Percentiles rank a stretch among this genome's conserved stretches.
Conservation (phyloP, 2,329 filamentous ascomycete genomes). For the Penicillium psychrosexuale region DNA sequence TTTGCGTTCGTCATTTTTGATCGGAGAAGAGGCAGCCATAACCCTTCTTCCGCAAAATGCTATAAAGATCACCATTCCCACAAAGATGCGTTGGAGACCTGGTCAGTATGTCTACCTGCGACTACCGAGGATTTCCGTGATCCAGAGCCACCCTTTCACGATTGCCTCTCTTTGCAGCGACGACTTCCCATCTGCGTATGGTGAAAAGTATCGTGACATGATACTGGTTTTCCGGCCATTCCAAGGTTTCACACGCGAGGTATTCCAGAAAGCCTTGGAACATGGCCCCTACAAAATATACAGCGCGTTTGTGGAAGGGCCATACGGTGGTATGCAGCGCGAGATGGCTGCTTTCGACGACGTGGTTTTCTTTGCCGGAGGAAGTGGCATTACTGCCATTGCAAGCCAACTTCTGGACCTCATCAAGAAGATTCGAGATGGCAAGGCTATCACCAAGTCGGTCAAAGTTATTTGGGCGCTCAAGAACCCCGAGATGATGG, state of each 20-base stretch:
- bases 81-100: conserved; percentile 86
- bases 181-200: conserved; percentile 89
- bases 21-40: conserved; percentile 87
- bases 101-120: conserved; percentile 93
- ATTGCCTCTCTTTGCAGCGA: conserved; percentile 89
- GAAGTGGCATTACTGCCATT: conserved; percentile 89
- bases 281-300: conserved; percentile 91
- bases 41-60: conserved; percentile 88
- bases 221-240: conserved; percentile 90
- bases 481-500: conserved; percentile 87
- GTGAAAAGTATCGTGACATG: conserved; percentile 82
- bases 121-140: conserved; percentile 85
- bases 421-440: conserved; percentile 95
- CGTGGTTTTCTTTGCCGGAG: conserved; percentile 87
- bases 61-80: conserved; percentile 93
- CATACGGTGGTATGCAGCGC: conserved; percentile 90
- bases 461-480: conserved; percentile 93
- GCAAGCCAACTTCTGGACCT: conserved; percentile 87
- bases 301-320: conserved; percentile 86
- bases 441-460: conserved; percentile 86
- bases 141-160: conserved; percentile 95
- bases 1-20: conserved; percentile 69
- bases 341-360: conserved; percentile 91
- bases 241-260: conserved; percentile 80
- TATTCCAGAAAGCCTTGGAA: conserved; percentile 76